These are phyloP conservation scores for Hanseniaspora sp. DNA, from an alignment of 1,139 yeast genomes.

Conservation along the genomic window DNA sequence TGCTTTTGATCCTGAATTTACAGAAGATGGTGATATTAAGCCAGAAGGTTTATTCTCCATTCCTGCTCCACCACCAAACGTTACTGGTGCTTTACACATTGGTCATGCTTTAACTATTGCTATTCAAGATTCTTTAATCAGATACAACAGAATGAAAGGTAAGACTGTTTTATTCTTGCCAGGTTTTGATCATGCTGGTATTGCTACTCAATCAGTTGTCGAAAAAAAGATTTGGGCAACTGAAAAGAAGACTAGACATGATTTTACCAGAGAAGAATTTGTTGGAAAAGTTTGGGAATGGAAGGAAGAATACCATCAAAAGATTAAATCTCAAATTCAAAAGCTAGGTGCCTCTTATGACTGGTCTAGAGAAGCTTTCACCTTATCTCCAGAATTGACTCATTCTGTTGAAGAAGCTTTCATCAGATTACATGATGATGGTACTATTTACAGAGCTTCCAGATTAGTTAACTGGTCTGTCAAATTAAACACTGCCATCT, in stretches of 20 bases:
- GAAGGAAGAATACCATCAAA: slow-evolving; percentile 86
- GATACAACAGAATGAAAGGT: slow-evolving; percentile 96
- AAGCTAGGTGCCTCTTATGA: slow-evolving; percentile 93
- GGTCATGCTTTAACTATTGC: slow-evolving; percentile 96
- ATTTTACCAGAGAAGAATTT: slow-evolving; percentile 84
- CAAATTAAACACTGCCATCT: slow-evolving; percentile 83
- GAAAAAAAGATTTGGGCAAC: slow-evolving; percentile 91
- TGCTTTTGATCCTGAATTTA: slow-evolving; percentile 75
- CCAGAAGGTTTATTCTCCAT: slow-evolving; percentile 79
- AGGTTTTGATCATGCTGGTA: slow-evolving; percentile 98
- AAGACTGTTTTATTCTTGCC: slow-evolving; percentile 87
- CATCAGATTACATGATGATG: slow-evolving; percentile 83
- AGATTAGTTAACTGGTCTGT: slow-evolving; percentile 96
- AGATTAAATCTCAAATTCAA: slow-evolving; percentile 74
- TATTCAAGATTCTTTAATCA: slow-evolving; percentile 82
- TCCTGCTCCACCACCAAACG: slow-evolving; percentile 98
- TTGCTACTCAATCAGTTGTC: slow-evolving; percentile 96
- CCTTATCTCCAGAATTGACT: slow-evolving; percentile 68
- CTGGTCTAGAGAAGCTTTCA: slow-evolving; percentile 90
- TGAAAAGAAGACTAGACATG: slow-evolving; percentile 85
- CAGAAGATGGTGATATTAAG: slow-evolving; percentile 59
- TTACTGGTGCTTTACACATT: slow-evolving; percentile 96
- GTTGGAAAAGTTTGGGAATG: slow-evolving; percentile 91
- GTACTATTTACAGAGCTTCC: slow-evolving; percentile 86
- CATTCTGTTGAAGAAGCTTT: slow-evolving; percentile 85